Base-by-base conservation (phyloP, 1,284 basidiomycete species). In the Rhodotorula glutinis region DNA sequence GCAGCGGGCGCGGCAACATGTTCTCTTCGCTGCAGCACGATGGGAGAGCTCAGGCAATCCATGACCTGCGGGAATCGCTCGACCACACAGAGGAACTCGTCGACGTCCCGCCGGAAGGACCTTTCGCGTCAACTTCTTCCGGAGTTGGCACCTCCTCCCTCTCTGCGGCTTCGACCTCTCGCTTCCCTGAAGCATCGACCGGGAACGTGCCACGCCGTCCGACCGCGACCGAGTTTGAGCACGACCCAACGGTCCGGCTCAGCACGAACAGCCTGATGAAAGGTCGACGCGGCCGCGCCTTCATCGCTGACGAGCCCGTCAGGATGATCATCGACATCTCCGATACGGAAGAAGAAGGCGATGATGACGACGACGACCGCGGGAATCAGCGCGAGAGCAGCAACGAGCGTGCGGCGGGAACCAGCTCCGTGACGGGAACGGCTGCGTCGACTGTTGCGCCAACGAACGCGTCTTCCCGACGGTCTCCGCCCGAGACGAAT, bases 321-420 rank as follows among this genome's bases (percentile, higher is more conserved):
- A 53, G 54, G 5, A 40, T 70, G 38, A 41, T 70, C 25, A 70
- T 70, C 47, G 68, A 70, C 10, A 23, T 70, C 5, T 66, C 67
- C n/a, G 67, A 67, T 33, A 40, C 38, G 38, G 65, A 66, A 10
- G 54, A 57, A 23, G 59, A 61, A 38, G 33, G 33, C 33, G 33
- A 38, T 11, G 33, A 38, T 3, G 57, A 54, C 21, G 63, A 62
- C 27, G 61, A 54, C 10, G 57, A 57, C 3, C 43, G 27, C 14
- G 41, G n/a, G 0, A 11, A 13, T 16, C 25, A 23, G 49, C 43
- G 14, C 43, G 21, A 16, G 43, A 16, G 43, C 43, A 19, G 14
- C 17, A 44, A 44, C 43, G 33, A 38, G 33, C 33, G 33, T 11
- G 11, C 33, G 33, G 33, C 33, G 33, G 33, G 7, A 11, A 38